Base-by-base conservation (phyloP, 192 early-diverging fungal species). In the Backusella liffmaniae region DNA sequence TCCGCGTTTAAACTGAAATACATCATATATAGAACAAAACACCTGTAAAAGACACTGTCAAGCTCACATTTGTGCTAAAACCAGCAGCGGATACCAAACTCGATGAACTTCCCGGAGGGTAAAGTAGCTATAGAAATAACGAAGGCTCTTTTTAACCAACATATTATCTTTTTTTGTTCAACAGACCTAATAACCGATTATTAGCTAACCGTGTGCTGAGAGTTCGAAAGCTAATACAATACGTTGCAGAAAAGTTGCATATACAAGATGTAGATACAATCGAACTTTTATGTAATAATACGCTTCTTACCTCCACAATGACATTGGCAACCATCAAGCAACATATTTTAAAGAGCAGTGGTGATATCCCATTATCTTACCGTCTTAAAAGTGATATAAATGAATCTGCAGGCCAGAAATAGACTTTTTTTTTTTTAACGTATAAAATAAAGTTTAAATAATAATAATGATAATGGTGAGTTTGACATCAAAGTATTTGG, bases 121-220 rank as follows among this genome's bases (percentile, higher is more conserved):
- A 82, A 76, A 26, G 21, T 32, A 5, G 37, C 53, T 3, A n/a
- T 23, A 59, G 6, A 9, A 56, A 7, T 23, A 56, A 21, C 9
- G n/a, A 23, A 56, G 16, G 8, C 53, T 53, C 8, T n/a, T 30
- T 34, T 34, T 18, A 32, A 32, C 32, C 2, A 32, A 3, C 32
- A 3, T 32, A 32, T 23, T 70, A 26, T 26, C 26, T 26, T 77
- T 21, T 73, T 34, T 62, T 36, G 13, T 32, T 73, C n/a, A 34
- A 32, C 51, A 86, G 86, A 29, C 85, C 83, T 34, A 92, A 90
- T 68, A 86, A 88, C 6, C 87, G 94, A 5, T 83, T 99, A 35
- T 89, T 91, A 23, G 96, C 96, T 16, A 96, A 95, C 70, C 85
- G 96, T 34, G 94, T 97, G 89, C 83, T 99, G 44, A 87, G 97